Percentiles rank a stretch among this genome's conserved stretches.
Conservation (phyloP, 805 yeast genomes). For the Nakazawaea ernobii region DNA sequence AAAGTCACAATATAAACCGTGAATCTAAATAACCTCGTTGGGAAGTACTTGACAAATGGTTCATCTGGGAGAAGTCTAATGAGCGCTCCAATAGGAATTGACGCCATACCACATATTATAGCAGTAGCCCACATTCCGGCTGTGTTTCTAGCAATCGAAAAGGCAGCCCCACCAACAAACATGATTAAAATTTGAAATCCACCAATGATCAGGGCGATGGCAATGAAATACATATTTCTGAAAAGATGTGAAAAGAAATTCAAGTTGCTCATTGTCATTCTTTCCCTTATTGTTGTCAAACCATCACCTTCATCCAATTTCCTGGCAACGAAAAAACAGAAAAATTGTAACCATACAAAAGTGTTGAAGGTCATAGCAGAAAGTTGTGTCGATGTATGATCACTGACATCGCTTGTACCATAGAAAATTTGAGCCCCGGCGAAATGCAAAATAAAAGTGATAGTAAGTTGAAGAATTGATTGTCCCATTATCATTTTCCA, state of each 20-base stretch:
- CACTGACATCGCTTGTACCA: slow-evolving; percentile 24
- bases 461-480: slow-evolving; percentile 65
- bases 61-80: slow-evolving; percentile 81
- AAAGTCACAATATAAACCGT: slow-evolving; percentile 16
- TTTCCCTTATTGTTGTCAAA: slow-evolving; percentile 45
- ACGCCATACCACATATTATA: slow-evolving; percentile 68
- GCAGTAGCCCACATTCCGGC: slow-evolving; percentile 90
- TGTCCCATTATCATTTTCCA: slow-evolving; percentile 98
- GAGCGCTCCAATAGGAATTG: slow-evolving; percentile 74
- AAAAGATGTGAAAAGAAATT: slow-evolving; percentile 79
- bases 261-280: slow-evolving; percentile 59
- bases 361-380: slow-evolving; percentile 89
- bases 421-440: slow-evolving; percentile 63
- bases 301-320: slow-evolving; percentile 86
- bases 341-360: slow-evolving; percentile 97
- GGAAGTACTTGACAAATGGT: slow-evolving; percentile 63
- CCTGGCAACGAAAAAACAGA: slow-evolving; percentile 86
- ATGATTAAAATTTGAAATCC: slow-evolving; percentile 84
- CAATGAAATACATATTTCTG: slow-evolving; percentile 77
- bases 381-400: slow-evolving; percentile 51
- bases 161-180: slow-evolving; percentile 97
- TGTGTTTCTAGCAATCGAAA: slow-evolving; percentile 73
- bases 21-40: slow-evolving; percentile 43
- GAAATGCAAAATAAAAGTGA: slow-evolving; percentile 80
- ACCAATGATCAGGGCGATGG: slow-evolving; percentile 67